Evolutionary conservation across 164 flowering plant genomes (phyloP).

Genomic region (Pachysandra terminalis): DNA sequence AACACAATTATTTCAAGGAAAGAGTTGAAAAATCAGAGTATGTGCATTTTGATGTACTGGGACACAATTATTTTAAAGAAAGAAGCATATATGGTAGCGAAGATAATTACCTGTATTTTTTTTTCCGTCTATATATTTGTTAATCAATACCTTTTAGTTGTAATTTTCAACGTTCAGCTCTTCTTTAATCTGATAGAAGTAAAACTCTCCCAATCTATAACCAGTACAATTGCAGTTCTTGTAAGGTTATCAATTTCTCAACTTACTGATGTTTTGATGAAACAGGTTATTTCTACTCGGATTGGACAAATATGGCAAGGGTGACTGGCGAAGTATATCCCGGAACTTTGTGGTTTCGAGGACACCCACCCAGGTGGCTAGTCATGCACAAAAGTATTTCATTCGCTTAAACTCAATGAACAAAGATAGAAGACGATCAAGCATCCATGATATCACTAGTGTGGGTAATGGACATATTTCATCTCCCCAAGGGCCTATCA

Average conservation of each 20-base stretch:
- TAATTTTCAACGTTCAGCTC: too few species aligned
- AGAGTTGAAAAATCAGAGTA: too few species aligned
- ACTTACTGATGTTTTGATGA: neutral
- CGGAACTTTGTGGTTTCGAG: slow-evolving; percentile 87
- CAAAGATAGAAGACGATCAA: slow-evolving; percentile 87
- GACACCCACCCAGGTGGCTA: slow-evolving; percentile 94
- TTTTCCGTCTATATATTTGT: too few species aligned
- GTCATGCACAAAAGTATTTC: slow-evolving; percentile 94
- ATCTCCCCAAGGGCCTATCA: slow-evolving; percentile 71
- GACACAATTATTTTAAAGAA: too few species aligned
- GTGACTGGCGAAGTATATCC: slow-evolving; percentile 95
- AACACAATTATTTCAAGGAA: too few species aligned
- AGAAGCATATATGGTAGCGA: too few species aligned
- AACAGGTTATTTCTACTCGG: slow-evolving; percentile 87
- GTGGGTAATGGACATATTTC: slow-evolving; percentile 57
- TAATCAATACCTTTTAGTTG: too few species aligned
- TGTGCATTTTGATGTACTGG: too few species aligned
- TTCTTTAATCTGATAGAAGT: too few species aligned
- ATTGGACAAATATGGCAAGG: slow-evolving; percentile 90
- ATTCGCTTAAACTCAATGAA: slow-evolving; percentile 90
- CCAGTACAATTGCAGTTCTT: neutral
- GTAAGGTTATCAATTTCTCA: neutral
- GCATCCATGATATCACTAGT: slow-evolving; percentile 91
- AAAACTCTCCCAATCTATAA: neutral
- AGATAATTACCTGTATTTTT: too few species aligned